A percentile compares a stretch with the other conserved stretches of the same genome.
Evolutionary conservation across 192 early-diverging fungal species (phyloP).

Genomic region (Mortierella alpina): DNA sequence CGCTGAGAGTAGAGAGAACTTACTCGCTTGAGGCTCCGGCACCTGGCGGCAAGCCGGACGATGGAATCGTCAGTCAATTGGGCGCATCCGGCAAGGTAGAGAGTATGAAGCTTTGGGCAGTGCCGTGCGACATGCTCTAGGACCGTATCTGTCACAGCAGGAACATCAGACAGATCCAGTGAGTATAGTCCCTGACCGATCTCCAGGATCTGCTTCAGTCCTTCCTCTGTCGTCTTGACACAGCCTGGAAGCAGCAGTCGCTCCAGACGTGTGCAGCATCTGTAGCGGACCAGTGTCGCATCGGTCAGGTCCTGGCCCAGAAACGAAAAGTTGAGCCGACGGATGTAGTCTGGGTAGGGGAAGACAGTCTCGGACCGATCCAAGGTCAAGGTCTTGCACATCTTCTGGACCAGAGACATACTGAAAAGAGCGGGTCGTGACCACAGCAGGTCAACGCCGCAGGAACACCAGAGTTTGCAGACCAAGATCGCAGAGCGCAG

Average conservation of each 20-base stretch:
- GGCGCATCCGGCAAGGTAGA: slow-evolving; percentile 64
- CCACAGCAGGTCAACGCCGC: slow-evolving; percentile 66
- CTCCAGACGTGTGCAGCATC: slow-evolving; percentile 60
- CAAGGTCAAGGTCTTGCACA: slow-evolving; percentile 44
- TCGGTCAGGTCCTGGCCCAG: slow-evolving; percentile 58
- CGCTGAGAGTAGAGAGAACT: slow-evolving; percentile 2
- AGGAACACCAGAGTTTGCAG: slow-evolving; percentile 65
- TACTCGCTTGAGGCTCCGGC: slow-evolving; percentile 64
- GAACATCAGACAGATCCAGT: slow-evolving; percentile 64
- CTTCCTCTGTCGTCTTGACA: slow-evolving; percentile 55
- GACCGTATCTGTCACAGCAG: slow-evolving; percentile 55
- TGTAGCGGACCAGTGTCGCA: slow-evolving; percentile 41
- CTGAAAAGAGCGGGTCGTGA: slow-evolving; percentile 56
- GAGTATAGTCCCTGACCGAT: slow-evolving; percentile 55
- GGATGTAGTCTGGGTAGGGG: slow-evolving; percentile 63
- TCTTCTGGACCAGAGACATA: slow-evolving; percentile 15
- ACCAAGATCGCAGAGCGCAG: slow-evolving; percentile 59
- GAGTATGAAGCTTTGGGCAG: slow-evolving; percentile 65
- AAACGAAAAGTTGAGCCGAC: slow-evolving; percentile 68
- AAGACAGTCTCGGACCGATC: slow-evolving; percentile 37
- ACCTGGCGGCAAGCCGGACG: slow-evolving; percentile 54
- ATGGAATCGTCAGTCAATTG: slow-evolving; percentile 61
- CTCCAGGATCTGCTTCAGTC: slow-evolving; percentile 56
- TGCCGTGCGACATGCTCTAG: slow-evolving; percentile 54
- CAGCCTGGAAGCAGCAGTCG: slow-evolving; percentile 64